Evolutionary conservation across 768 basidiomycete genomes (phyloP).

Genomic region (Mycena albidolilacea): DNA sequence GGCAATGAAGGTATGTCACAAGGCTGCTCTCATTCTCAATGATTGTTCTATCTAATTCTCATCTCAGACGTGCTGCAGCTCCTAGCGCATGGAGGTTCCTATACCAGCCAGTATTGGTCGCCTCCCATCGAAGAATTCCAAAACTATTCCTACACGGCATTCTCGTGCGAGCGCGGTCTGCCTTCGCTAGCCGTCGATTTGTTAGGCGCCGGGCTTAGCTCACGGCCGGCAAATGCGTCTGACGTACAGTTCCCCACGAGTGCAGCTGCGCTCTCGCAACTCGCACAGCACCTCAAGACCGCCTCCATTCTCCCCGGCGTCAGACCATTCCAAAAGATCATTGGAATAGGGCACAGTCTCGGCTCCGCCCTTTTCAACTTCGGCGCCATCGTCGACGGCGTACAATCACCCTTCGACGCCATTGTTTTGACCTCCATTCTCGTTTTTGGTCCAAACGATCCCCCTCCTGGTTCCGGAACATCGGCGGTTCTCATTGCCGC

Average conservation of each 20-base stretch:
- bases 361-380: not conserved
- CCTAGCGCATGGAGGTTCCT: too few species aligned
- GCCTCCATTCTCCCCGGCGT: not conserved
- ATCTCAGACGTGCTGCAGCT: too few species aligned
- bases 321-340: not conserved
- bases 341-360: not conserved
- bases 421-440: not conserved
- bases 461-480: not conserved
- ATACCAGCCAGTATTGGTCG: too few species aligned
- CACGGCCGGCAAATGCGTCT: not conserved
- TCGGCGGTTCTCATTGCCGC: not conserved
- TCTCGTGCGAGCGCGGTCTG: conserved; percentile 1
- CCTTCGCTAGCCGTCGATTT: not conserved
- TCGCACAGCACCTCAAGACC: not conserved
- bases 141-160: not conserved
- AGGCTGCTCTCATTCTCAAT: not conserved
- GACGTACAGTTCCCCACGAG: not conserved
- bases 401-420: not conserved
- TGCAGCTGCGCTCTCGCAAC: not conserved
- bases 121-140: not conserved
- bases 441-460: not conserved
- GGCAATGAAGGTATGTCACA: not conserved
- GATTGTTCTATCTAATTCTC: not conserved
- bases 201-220: not conserved
- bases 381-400: too few species aligned